Evolutionary conservation across 495 filamentous ascomycete species (phyloP).

Genomic region (Friedmanniomyces simplex): DNA sequence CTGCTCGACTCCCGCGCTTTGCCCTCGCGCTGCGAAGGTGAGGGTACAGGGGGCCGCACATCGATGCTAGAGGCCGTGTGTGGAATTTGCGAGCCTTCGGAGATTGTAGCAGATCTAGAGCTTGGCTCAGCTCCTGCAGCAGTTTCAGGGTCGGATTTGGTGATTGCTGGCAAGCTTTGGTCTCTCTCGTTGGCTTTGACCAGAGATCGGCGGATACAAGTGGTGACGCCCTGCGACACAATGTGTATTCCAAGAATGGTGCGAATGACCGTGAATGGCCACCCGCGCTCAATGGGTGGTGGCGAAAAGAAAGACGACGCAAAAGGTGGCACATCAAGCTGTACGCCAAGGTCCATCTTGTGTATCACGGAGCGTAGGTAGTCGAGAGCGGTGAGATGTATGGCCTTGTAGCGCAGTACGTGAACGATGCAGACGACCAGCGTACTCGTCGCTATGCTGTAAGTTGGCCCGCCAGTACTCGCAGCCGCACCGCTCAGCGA

Average conservation of each 20-base stretch:
- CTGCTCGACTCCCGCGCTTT: slow-evolving; percentile 48
- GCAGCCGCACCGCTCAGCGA: slow-evolving; percentile 79
- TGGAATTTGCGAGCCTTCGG: slow-evolving; percentile 34
- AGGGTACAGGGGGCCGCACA: slow-evolving; percentile 38
- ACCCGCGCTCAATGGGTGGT: slow-evolving; percentile 14
- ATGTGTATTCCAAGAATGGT: slow-evolving; percentile 68
- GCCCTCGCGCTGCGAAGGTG: slow-evolving; percentile 40
- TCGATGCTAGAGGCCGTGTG: slow-evolving; percentile 42
- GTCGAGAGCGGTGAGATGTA: slow-evolving; percentile 22
- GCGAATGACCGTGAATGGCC: slow-evolving; percentile 17
- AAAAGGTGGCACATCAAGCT: slow-evolving; percentile 15
- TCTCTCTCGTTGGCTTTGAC: slow-evolving; percentile 21
- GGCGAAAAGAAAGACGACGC: slow-evolving; percentile 12
- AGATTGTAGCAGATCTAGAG: neutral
- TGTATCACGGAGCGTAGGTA: slow-evolving; percentile 21
- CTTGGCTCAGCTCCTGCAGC: slow-evolving; percentile 17
- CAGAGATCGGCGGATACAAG: slow-evolving; percentile 19
- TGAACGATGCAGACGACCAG: slow-evolving; percentile 63
- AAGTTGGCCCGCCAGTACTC: slow-evolving; percentile 50
- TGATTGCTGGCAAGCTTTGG: slow-evolving; percentile 24
- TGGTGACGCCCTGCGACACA: slow-evolving; percentile 65
- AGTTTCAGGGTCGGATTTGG: slow-evolving; percentile 30
- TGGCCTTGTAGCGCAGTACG: slow-evolving; percentile 42
- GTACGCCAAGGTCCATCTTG: slow-evolving; percentile 14
- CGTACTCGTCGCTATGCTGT: slow-evolving; percentile 66